These are phyloP conservation scores for Metrosideros polymorpha DNA, from an alignment of 441 rosid genomes.

Conservation along the genomic window DNA sequence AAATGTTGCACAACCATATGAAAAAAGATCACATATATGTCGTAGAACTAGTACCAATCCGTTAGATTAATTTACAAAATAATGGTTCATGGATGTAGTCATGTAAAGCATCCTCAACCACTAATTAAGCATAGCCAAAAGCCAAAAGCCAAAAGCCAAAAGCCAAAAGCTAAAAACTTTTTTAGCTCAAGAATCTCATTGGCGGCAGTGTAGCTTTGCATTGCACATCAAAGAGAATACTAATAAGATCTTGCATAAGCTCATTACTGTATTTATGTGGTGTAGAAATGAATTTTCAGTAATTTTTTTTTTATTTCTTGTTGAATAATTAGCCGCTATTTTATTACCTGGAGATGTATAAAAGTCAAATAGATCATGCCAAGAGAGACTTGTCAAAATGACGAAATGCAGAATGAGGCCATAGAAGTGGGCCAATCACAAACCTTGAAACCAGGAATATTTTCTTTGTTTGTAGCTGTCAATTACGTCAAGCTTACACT, in stretches of 20 bases:
- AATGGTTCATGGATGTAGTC: neutral
- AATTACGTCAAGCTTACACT: neutral
- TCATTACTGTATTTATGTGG: neutral
- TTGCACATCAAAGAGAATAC: neutral
- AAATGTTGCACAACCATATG: neutral
- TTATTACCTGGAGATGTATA: neutral
- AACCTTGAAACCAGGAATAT: neutral
- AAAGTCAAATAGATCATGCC: neutral
- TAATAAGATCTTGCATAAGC: fast-evolving
- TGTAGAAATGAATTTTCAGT: neutral
- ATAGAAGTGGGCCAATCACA: neutral
- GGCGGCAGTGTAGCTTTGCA: neutral
- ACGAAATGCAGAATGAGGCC: neutral
- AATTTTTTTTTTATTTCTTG: neutral
- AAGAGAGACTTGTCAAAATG: neutral
- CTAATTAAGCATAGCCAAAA: neutral
- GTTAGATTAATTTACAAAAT: neutral
- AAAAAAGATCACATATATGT: neutral
- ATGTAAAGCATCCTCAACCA: neutral
- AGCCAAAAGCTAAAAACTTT: no score
- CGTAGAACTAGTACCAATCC: neutral
- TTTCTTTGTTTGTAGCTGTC: neutral
- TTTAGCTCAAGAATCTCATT: neutral
- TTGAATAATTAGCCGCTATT: neutral
- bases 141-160: no score